Evolutionary conservation across 202 grass and related monocot species (phyloP).

Genomic region (Zizania palustris): DNA sequence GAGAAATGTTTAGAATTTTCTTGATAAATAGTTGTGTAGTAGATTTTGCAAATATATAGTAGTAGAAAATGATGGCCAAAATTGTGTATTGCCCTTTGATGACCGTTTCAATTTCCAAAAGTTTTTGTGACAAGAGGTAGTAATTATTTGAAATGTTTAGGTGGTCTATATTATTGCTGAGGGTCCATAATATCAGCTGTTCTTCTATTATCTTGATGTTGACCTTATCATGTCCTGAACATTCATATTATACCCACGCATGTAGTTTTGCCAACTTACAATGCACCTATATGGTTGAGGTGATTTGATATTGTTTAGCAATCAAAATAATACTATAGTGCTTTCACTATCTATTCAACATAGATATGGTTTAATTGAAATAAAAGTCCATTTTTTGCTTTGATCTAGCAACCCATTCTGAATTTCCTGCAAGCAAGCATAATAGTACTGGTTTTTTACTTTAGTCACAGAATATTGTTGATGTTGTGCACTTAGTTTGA

Average conservation of each 20-base stretch:
- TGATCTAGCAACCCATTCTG: conserved; percentile 12
- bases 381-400: conserved; percentile 6
- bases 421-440: conserved; percentile 12
- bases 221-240: not conserved
- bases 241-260: not conserved
- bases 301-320: not conserved
- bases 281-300: not conserved
- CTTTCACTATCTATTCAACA: not conserved
- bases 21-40: not conserved
- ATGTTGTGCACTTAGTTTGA: conserved; percentile 25
- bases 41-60: not conserved
- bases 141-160: conserved; percentile 6
- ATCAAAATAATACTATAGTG: not conserved
- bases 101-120: not conserved
- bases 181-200: not conserved
- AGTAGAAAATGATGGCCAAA: not conserved
- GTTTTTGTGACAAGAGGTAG: not conserved
- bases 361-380: conserved; percentile 8
- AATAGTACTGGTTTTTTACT: not conserved
- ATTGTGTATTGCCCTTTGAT: not conserved
- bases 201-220: not conserved
- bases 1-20: not conserved
- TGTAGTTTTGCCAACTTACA: not conserved
- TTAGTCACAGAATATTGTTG: conserved; percentile 13
- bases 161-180: not conserved